Conservation (phyloP, 2,329 filamentous ascomycete genomes). For the Cladosporium austrohemisphaericum region DNA sequence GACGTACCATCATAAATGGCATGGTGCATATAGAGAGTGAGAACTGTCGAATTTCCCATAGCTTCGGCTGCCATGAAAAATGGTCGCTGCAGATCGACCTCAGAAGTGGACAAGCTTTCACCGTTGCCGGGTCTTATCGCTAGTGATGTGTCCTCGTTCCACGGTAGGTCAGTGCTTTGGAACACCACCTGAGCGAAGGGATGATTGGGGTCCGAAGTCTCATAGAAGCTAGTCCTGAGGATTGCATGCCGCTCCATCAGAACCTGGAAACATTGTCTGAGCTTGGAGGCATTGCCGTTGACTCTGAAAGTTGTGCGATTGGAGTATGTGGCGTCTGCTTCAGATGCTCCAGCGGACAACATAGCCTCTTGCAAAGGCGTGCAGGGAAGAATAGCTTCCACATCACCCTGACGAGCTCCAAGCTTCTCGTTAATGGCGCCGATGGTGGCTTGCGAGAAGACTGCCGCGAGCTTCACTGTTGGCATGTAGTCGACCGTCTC, state of each 20-base stretch:
- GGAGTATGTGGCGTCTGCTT: conserved; percentile 56
- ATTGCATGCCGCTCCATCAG: conserved; percentile 69
- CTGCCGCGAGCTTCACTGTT: background rate
- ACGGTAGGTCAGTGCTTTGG: conserved; percentile 42
- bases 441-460: background rate
- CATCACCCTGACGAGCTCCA: background rate
- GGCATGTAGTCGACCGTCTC: background rate
- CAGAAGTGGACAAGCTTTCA: background rate
- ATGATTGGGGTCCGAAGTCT: conserved; percentile 57
- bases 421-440: background rate
- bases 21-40: conserved; percentile 63
- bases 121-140: too few relatives aligned
- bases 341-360: conserved; percentile 57
- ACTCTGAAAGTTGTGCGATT: conserved; percentile 69
- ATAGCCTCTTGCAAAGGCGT: conserved; percentile 86
- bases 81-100: background rate
- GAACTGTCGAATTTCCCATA: background rate
- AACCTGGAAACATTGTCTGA: conserved; percentile 59
- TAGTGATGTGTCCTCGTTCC: conserved; percentile 31
- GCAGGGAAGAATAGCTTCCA: conserved; percentile 63
- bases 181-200: conserved; percentile 73
- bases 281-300: conserved; percentile 43
- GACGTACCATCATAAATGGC: conserved; percentile 83
- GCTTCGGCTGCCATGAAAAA: background rate
- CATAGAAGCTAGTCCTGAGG: conserved; percentile 69